Evolutionary conservation across 176 grass and related monocot species (phyloP), one percentile per base, ranked within the genome.

Genomic region (Musa acuminata): DNA sequence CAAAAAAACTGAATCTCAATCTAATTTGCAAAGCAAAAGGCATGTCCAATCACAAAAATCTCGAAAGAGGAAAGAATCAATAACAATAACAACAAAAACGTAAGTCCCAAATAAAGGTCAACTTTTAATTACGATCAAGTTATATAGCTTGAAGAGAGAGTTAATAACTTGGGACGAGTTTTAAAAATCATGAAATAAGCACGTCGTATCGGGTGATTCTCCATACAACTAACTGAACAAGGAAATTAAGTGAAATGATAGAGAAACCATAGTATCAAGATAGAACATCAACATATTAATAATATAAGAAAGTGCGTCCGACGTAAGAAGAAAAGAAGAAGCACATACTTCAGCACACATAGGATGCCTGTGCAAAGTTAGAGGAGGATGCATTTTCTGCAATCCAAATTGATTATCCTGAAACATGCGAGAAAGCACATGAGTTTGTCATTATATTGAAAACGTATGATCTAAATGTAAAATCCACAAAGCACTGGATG

Each of bases 291-390:
- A 5, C 35, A 43, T 6, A 43, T 43, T 43, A 43, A 43, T 43
- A 43, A 43, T 43, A 43, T 43, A 6, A 43, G 35, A 43, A 43
- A 43, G 35, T 43, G 3, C 26, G 62, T 24, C 11, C 9, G 66
- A 25, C 9, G 4, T 62, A 1, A 71, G 58, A 23, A 53, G 65
- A 78, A 17, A 72, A 69, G 55, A 65, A 26, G 73, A 62, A 8
- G 55, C 60, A 63, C 53, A 64, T 97, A 93, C 90, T 82, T 98
- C 86, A 82, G 86, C 88, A 80, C 94, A 98, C 94, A 91, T 91
- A 66, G 82, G 94, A 85, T 98, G 90, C 72, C 86, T 80, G 64
- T 93, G 94, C 60, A 93, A 64, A 23, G 94, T 98, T 63, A 93
- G 64, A 24, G 80, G 94, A 68, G 90, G 90, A 91, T 93, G 90